Conservation (phyloP, 2,329 filamentous ascomycete species). For the Passalora sequoiae region DNA sequence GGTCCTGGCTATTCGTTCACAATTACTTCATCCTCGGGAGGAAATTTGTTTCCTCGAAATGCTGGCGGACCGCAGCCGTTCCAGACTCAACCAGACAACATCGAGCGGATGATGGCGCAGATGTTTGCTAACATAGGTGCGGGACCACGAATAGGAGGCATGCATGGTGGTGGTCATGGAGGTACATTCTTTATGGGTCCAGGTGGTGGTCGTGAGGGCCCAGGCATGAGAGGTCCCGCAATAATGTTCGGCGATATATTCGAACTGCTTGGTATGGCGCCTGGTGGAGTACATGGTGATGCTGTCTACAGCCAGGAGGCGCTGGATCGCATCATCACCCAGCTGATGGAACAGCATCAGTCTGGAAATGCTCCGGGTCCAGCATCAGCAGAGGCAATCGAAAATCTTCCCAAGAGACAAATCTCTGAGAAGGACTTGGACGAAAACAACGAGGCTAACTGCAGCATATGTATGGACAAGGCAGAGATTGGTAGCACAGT, state of each 20-base stretch:
- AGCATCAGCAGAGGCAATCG: constrained; percentile 69
- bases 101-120: constrained; percentile 30
- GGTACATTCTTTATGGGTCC: not conserved
- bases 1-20: constrained; percentile 29
- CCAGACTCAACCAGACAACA: constrained; percentile 31
- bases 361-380: constrained; percentile 75
- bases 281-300: constrained; percentile 57
- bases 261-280: constrained; percentile 30
- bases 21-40: constrained; percentile 25
- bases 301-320: constrained; percentile 88
- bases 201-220: constrained; percentile 6
- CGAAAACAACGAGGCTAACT: constrained; percentile 66
- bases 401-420: constrained; percentile 61
- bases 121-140: constrained; percentile 32
- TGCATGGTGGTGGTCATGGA: not conserved
- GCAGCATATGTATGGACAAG: constrained; percentile 91
- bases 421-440: constrained; percentile 67
- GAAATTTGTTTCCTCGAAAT: constrained; percentile 47
- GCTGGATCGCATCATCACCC: constrained; percentile 78
- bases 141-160: constrained; percentile 7
- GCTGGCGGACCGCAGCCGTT: constrained; percentile 46
- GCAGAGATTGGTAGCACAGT: constrained; percentile 69
- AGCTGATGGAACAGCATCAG: constrained; percentile 79
- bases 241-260: constrained; percentile 20
- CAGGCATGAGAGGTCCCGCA: constrained; percentile 6